Evolutionary conservation across 2,329 filamentous ascomycete genomes (phyloP), one percentile per base, ranked within the genome.

Genomic region (Moelleriella libera): DNA sequence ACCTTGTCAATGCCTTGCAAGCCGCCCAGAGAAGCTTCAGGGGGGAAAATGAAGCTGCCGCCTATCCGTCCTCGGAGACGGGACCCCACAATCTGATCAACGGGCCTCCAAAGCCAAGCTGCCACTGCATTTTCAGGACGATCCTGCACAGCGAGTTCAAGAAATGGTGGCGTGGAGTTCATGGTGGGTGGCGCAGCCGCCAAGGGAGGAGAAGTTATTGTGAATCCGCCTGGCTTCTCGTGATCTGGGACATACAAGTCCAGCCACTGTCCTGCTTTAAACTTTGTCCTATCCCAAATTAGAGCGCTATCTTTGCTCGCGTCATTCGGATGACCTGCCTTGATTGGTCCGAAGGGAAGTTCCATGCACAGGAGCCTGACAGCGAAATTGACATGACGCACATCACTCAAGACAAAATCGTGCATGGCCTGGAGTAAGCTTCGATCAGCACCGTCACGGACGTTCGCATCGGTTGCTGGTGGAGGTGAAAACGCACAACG

Each of bases 201-300:
- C 41, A 72, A 74, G 0, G 87, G 87, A 12, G 83, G 68, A 1
- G 85, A 92, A 6, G 87, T 90, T 53, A 94, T 84, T 41, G 88
- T 94, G 69, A 94, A 95, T 49, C 88, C 88, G 34, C 88, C 88
- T 4, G 86, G 81, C 60, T 83, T 80, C 42, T 73, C 57, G 43
- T 86, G 66, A 39, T 68, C 70, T 1, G 88, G 87, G 47, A 88
- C 75, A 60, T 84, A 82, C 6, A 88, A 81, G 61, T 95, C 88
- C 48, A 95, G 74, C 86, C 88, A 95, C 70, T 94, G 88, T 47
- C 88, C 88, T 5, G 88, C 79, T 5, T 80, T 71, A 64, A 92
- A 94, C 73, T 39, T 39, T 39, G 8, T 12, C 12, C 12, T 39
- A 12, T 39, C 12, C 12, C 34, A 21, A 21, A 21, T 21, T 21